These are phyloP conservation scores for Solanum infundibuliforme DNA, from an alignment of 257 asterid species.

Conservation along the genomic window DNA sequence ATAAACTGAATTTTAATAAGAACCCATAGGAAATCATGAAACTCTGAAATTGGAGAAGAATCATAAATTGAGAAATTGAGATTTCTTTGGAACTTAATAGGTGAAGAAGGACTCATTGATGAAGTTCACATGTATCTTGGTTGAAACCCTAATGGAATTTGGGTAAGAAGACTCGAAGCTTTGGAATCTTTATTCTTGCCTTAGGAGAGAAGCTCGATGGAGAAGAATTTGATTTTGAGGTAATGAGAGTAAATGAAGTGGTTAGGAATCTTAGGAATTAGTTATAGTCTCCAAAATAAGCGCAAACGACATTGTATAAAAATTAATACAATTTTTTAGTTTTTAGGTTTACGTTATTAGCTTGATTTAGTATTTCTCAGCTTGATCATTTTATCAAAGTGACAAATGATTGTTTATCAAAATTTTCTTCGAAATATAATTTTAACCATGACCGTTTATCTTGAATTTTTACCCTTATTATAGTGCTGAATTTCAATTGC, in stretches of 20 bases:
- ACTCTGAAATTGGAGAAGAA: not conserved
- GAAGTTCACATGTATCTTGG: not conserved
- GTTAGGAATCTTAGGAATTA: not conserved
- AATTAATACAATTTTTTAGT: too few species aligned
- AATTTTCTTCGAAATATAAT: too few species aligned
- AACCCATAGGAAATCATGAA: not conserved
- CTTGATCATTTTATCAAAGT: not conserved
- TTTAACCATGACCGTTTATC: not conserved
- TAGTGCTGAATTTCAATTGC: not conserved
- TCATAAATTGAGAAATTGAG: not conserved
- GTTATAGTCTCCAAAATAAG: not conserved
- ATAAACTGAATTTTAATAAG: too few species aligned
- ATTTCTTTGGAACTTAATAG: not conserved
- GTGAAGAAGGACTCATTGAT: not conserved
- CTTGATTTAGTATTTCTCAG: not conserved
- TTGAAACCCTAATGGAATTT: too few species aligned
- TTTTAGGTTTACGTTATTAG: not conserved
- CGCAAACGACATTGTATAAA: not conserved
- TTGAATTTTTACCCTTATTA: not conserved
- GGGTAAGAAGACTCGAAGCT: not conserved
- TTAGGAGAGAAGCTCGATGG: not conserved
- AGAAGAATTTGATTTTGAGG: not conserved
- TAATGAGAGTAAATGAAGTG: not conserved
- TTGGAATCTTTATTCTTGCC: not conserved
- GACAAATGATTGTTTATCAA: not conserved